Evolutionary conservation across 495 filamentous ascomycete genomes (phyloP).

Genomic region (Emericellopsis terricola): DNA sequence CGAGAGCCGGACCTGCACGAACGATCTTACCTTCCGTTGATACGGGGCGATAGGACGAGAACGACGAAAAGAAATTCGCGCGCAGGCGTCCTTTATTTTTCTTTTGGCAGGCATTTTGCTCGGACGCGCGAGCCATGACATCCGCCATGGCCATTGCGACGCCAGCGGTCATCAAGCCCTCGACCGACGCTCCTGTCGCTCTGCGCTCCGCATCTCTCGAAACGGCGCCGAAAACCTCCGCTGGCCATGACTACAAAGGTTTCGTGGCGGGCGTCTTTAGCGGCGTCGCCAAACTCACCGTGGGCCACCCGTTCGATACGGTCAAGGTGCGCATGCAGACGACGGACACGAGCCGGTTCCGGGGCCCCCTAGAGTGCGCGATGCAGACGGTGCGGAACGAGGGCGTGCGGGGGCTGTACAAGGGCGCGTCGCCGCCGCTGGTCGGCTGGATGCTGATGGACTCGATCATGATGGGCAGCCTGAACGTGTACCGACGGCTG

Average conservation of each 20-base stretch:
- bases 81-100: neutral
- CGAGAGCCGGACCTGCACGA: too few relatives aligned
- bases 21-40: too few relatives aligned
- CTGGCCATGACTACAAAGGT: constrained; percentile 51
- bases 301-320: constrained; percentile 64
- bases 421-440: constrained; percentile 76
- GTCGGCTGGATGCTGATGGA: constrained; percentile 99
- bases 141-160: neutral
- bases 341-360: constrained; percentile 56
- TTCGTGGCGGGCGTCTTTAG: constrained; percentile 92
- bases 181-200: too few relatives aligned
- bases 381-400: constrained; percentile 65
- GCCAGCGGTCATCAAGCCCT: neutral
- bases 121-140: neutral
- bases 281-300: constrained; percentile 72
- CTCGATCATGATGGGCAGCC: constrained; percentile 78
- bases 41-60: too few relatives aligned
- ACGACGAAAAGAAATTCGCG: neutral
- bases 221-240: constrained; percentile 1
- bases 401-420: constrained; percentile 65
- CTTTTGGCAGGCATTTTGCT: neutral
- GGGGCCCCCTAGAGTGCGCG: constrained; percentile 74
- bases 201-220: too few relatives aligned
- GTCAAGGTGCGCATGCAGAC: constrained; percentile 94
- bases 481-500: constrained; percentile 73